phyloP scores from a whole-genome alignment of 139 green algal genomes.

The Tetradesmus obliquus region DNA sequence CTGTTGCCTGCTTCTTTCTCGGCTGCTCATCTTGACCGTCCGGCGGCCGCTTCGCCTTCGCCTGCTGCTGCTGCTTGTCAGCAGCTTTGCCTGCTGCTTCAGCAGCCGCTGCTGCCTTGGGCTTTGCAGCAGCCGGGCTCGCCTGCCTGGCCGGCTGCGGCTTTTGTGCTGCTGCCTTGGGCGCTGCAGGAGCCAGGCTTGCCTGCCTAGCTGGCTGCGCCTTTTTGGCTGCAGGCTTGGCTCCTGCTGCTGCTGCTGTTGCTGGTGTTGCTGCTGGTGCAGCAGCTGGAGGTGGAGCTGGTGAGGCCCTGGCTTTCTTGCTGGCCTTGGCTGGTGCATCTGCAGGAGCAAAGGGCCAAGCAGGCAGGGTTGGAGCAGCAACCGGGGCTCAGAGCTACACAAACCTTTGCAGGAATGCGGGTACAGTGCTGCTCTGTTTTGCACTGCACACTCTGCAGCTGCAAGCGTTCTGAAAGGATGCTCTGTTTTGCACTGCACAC shows the following conservation, averaged over 20 bases:
- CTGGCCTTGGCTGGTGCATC: not conserved
- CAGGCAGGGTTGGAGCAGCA: not conserved
- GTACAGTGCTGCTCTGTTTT: too few species aligned
- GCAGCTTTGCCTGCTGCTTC: not conserved
- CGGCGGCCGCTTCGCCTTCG: not conserved
- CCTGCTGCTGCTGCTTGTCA: not conserved
- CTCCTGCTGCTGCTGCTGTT: not conserved
- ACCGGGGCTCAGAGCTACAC: too few species aligned
- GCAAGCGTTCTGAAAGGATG: too few species aligned
- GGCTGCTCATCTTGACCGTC: conserved; percentile 9
- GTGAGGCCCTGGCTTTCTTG: not conserved
- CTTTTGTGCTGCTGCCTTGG: not conserved
- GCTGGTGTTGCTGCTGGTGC: not conserved
- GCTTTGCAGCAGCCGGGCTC: not conserved
- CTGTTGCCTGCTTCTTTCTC: not conserved
- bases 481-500: too few species aligned
- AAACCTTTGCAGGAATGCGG: too few species aligned
- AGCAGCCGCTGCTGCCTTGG: not conserved
- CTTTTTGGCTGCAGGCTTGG: not conserved
- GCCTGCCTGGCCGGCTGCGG: not conserved
- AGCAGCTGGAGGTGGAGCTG: not conserved
- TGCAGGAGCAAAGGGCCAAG: not conserved
- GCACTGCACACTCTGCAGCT: too few species aligned
- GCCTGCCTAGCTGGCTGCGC: not conserved
- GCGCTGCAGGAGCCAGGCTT: not conserved